These are phyloP conservation scores for Podaxis sp. DNA, from an alignment of 768 basidiomycete genomes.

Conservation along the genomic window DNA sequence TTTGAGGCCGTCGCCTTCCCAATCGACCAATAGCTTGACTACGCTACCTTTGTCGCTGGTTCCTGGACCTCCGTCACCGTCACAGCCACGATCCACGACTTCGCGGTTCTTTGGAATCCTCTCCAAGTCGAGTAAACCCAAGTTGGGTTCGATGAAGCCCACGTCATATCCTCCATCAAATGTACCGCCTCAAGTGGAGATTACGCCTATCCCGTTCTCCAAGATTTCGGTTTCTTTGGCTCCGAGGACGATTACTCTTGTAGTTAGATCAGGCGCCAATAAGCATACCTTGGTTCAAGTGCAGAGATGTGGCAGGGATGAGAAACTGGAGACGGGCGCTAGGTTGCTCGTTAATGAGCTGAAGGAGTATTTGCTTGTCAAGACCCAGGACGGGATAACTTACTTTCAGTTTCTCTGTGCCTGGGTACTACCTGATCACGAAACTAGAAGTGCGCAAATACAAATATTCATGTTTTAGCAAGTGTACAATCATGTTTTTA, in stretches of 20 bases:
- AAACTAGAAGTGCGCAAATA: too few relatives aligned
- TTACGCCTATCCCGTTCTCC: conserved; percentile 33
- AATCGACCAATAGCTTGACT: conserved; percentile 1
- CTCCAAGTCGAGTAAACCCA: conserved; percentile 14
- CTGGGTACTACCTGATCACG: too few relatives aligned
- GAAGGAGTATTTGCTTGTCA: conserved; percentile 36
- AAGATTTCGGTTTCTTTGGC: conserved; percentile 41
- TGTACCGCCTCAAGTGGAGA: conserved; percentile 14
- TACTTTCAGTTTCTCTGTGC: too few relatives aligned
- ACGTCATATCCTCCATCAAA: conserved; percentile 3
- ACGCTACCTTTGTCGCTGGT: conserved; percentile 5
- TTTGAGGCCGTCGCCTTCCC: background rate
- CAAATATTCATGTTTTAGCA: too few relatives aligned
- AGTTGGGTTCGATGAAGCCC: background rate
- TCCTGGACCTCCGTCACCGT: background rate
- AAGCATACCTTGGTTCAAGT: conserved; percentile 60
- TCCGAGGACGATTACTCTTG: conserved; percentile 37
- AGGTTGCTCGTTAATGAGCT: conserved; percentile 51
- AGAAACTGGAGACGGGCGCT: conserved; percentile 57
- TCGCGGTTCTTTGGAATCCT: conserved; percentile 18
- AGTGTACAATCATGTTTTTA: too few relatives aligned
- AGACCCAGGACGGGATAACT: too few relatives aligned
- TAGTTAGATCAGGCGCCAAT: conserved; percentile 26
- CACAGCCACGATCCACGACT: background rate
- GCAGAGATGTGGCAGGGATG: conserved; percentile 42